These are phyloP conservation scores for Emergomyces africanus DNA, from an alignment of 2,329 filamentous ascomycete species.

Conservation along the genomic window DNA sequence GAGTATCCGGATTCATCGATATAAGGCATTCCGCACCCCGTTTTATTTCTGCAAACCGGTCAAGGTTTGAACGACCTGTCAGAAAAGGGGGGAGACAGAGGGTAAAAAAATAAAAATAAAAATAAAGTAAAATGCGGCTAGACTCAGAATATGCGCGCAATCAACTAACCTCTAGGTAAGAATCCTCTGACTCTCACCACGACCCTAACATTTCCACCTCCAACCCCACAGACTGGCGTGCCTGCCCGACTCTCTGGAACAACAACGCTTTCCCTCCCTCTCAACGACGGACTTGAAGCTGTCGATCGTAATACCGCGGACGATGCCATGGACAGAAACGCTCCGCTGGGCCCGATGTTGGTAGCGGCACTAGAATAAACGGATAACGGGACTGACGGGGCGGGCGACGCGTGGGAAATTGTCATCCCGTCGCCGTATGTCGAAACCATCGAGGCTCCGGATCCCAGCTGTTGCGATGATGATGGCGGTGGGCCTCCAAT, in stretches of 20 bases:
- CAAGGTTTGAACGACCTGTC: background rate
- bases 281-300: slow-evolving; percentile 66
- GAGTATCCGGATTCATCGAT: slow-evolving; percentile 75
- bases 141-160: background rate
- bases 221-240: slow-evolving; percentile 15
- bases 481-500: slow-evolving; percentile 6
- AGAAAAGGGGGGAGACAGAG: background rate
- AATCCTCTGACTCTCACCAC: slow-evolving; percentile 72
- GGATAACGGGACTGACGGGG: slow-evolving; percentile 20
- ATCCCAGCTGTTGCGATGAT: slow-evolving; percentile 7
- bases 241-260: slow-evolving; percentile 37
- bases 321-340: slow-evolving; percentile 24
- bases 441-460: slow-evolving; percentile 17
- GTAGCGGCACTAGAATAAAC: slow-evolving; percentile 23
- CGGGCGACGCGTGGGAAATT: slow-evolving; percentile 8
- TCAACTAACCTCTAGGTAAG: slow-evolving; percentile 56
- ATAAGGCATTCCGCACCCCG: slow-evolving; percentile 74
- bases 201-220: slow-evolving; percentile 64
- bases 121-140: background rate
- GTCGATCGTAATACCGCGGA: slow-evolving; percentile 40
- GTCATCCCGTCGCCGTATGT: background rate
- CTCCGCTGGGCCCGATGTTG: slow-evolving; percentile 22
- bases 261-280: slow-evolving; percentile 57
- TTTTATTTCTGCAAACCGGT: slow-evolving; percentile 54
- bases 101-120: background rate